These are phyloP conservation scores for Fagopyrum esculentum DNA, from an alignment of 148 eudicot genomes.

Conservation along the genomic window DNA sequence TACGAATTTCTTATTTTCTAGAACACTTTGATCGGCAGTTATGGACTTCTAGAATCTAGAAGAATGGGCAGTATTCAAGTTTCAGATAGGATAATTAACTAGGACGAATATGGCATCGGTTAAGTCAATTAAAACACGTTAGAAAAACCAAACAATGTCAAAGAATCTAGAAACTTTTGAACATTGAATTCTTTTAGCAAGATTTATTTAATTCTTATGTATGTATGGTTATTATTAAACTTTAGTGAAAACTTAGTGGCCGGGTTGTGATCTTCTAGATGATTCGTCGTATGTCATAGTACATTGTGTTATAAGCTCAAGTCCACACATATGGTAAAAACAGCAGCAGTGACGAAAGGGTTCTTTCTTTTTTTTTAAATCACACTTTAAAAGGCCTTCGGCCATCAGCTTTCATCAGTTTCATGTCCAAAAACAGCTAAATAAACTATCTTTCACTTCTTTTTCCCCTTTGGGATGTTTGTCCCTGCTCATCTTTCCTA, in stretches of 20 bases:
- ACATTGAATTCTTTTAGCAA: not conserved
- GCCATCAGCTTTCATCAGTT: constrained; percentile 10
- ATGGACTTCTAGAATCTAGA: not conserved
- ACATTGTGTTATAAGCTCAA: too few relatives aligned
- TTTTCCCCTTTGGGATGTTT: constrained; percentile 2
- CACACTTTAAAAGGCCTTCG: constrained; percentile 16
- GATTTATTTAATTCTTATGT: not conserved
- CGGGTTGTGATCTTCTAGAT: too few relatives aligned
- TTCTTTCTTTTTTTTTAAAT: not conserved
- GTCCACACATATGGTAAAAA: too few relatives aligned
- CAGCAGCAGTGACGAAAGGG: too few relatives aligned
- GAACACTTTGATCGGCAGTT: not conserved
- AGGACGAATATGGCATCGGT: not conserved
- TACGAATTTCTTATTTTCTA: not conserved
- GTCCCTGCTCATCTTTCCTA: constrained; percentile 17
- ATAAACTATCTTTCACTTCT: not conserved
- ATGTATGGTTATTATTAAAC: not conserved
- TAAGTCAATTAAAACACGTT: not conserved
- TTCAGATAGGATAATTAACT: not conserved
- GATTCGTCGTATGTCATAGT: too few relatives aligned
- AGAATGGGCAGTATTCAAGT: not conserved
- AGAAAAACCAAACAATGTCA: not conserved
- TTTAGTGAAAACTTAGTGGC: too few relatives aligned
- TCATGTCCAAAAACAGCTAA: not conserved
- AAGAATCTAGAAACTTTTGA: constrained; percentile 6